Base-by-base conservation (phyloP, 2,329 filamentous ascomycete species). In the Trichoderma koningii region DNA sequence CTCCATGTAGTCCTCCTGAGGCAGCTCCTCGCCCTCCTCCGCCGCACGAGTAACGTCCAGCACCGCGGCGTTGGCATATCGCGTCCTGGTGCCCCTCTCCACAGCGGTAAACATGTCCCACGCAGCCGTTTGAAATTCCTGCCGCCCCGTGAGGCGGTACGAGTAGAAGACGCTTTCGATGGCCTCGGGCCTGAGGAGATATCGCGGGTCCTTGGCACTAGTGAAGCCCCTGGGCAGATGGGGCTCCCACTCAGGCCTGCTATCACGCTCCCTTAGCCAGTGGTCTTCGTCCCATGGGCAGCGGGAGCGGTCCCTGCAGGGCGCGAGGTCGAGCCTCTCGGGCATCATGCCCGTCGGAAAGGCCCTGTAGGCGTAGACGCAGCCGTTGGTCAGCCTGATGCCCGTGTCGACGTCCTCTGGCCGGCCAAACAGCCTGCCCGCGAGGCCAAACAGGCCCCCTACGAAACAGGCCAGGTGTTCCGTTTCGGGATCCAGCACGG, bases 81-180 rank as follows among this genome's bases (percentile, higher is more conserved):
- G 77, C 0, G 88, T 85, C 23, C 79, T 80, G 17, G 88, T 89
- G 70, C 84, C 79, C 68, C 80, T 81, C 59, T 84, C 78, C 28
- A 92, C 79, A 1, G 85, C 82, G 56, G 82, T 73, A 72, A 91
- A 91, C 88, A 92, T 92, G 59, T 81, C 80, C 89, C 90, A 92
- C 1, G 88, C 90, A 68, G 85, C 86, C 56, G 89, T 83, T 69
- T 85, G 85, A 81, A 86, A 90, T 59, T 81, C 78, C 1, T 79
- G 68, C 68, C 90, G 84, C 30, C 89, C 89, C 0, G 89, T 92
- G 59, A 91, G 80, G 63, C 90, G 85, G 74, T 88, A 89, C 82
- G 92, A 86, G 74, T 90, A 85, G 76, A 90, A 93, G n/a, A 93
- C 86, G 21, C 88, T 90, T 77, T 93, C 90, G 64, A 93, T 90